These are phyloP conservation scores for Lactarius hengduanensis DNA, from an alignment of 768 basidiomycete genomes.

Conservation along the genomic window DNA sequence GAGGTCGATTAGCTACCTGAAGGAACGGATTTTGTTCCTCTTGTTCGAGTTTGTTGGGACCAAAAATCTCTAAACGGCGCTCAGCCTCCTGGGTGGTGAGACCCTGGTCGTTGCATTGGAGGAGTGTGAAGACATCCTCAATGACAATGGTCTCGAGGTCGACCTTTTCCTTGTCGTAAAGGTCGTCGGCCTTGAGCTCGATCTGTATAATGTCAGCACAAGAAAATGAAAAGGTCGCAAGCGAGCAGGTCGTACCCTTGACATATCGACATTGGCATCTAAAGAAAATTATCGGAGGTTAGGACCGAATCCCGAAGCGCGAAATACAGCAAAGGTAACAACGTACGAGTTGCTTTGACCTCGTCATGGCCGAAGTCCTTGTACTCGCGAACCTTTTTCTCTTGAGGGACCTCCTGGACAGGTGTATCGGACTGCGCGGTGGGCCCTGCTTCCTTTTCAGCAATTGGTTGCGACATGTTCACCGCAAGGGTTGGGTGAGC, in stretches of 20 bases:
- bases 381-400: slow-evolving; percentile 76
- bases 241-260: slow-evolving; percentile 45
- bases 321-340: slow-evolving; percentile 10
- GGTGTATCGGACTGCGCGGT: slow-evolving; percentile 45
- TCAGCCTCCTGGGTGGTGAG: slow-evolving; percentile 68
- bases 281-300: slow-evolving; percentile 20
- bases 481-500: neutral
- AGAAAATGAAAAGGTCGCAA: neutral
- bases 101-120: slow-evolving; percentile 87
- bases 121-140: slow-evolving; percentile 94
- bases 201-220: slow-evolving; percentile 44
- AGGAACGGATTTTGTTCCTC: slow-evolving; percentile 88
- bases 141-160: slow-evolving; percentile 96
- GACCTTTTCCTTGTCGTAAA: slow-evolving; percentile 99
- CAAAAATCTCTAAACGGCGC: slow-evolving; percentile 89
- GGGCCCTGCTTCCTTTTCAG: slow-evolving; percentile 68
- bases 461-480: slow-evolving; percentile 42
- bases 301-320: slow-evolving; percentile 24
- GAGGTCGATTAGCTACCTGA: slow-evolving; percentile 11
- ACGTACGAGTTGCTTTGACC: slow-evolving; percentile 64
- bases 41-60: slow-evolving; percentile 90
- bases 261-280: slow-evolving; percentile 91
- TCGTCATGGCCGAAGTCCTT: slow-evolving; percentile 81
- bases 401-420: slow-evolving; percentile 27
- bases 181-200: slow-evolving; percentile 87